Evolutionary conservation across 805 yeast genomes (phyloP), one percentile per base, ranked within the genome.

Genomic region (Teunomyces stri): DNA sequence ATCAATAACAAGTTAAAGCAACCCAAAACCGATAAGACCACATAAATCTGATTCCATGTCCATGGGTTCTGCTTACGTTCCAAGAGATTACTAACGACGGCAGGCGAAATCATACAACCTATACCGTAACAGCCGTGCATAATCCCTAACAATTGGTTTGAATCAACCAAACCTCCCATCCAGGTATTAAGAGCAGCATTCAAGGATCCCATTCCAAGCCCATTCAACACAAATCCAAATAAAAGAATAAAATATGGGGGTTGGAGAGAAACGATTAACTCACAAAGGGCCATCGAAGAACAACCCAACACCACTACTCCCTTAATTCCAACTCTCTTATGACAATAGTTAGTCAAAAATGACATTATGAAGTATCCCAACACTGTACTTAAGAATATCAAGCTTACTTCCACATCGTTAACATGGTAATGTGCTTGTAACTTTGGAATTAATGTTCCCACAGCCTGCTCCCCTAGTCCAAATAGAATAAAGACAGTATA

Each of bases 381-480:
- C 18, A 81, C 76, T 21, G 78, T 76, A 10, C 79, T 70, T 16
- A 82, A 59, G 53, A 81, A 84, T 3, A 84, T 57, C 30, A 72
- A 56, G 3, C 85, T 76, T 2, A 79, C 64, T 29, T 68, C 65
- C 1, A 77, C 61, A 52, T 84, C 79, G 51, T 75, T 66, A 5
- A 82, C 69, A 1, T 64, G 27, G 58, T 81, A 84, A 42, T 77
- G 63, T 4, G 57, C 60, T 45, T 80, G 75, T 12, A 82, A 51
- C 33, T 73, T 65, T 1, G 86, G 85, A 50, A 84, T 67, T 34
- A 83, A 57, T 0, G 87, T 74, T 0, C 89, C 89, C 13, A 81
- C 60, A 0, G 85, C 70, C 58, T 83, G 85, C 53, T 84, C 89
- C 5, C 75, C 70, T 25, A 83, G 57, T 0, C 89, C 89, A 49